phyloP scores from a whole-genome alignment of 169 alveolate genomes.

The Plasmodium sp. region DNA sequence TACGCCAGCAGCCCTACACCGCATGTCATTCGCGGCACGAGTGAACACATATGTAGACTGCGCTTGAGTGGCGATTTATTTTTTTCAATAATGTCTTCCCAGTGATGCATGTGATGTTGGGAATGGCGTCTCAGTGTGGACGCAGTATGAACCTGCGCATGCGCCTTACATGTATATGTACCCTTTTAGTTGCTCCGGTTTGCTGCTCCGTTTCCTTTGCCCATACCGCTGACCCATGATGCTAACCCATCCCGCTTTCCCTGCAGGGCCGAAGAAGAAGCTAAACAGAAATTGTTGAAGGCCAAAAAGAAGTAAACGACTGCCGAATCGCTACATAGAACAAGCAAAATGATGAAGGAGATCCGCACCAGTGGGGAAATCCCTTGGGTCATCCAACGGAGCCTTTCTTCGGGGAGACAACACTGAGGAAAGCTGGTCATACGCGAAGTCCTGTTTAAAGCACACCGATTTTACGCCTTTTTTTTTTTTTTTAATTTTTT shows the following conservation, averaged over 20 bases:
- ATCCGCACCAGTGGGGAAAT: background rate
- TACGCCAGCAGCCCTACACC: background rate
- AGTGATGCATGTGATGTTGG: background rate
- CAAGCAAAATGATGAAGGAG: background rate
- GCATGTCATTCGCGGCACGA: background rate
- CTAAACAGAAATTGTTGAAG: constrained; percentile 45
- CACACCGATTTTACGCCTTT: background rate
- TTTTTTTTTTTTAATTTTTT: background rate
- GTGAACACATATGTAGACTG: background rate
- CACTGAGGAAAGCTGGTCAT: background rate
- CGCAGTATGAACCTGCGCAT: background rate
- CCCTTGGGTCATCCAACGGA: background rate
- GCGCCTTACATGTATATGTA: background rate
- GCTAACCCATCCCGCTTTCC: background rate
- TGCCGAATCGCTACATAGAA: background rate
- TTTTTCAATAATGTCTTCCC: background rate
- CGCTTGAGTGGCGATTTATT: background rate
- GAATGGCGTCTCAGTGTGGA: background rate
- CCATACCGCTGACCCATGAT: background rate
- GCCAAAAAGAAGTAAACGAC: constrained; percentile 44
- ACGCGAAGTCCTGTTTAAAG: background rate
- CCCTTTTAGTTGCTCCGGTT: background rate
- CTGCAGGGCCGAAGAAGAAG: constrained; percentile 69
- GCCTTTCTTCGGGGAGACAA: background rate
- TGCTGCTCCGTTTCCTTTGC: background rate